phyloP scores from a whole-genome alignment of 78 protist species.

The Chrysochromulina parva region DNA sequence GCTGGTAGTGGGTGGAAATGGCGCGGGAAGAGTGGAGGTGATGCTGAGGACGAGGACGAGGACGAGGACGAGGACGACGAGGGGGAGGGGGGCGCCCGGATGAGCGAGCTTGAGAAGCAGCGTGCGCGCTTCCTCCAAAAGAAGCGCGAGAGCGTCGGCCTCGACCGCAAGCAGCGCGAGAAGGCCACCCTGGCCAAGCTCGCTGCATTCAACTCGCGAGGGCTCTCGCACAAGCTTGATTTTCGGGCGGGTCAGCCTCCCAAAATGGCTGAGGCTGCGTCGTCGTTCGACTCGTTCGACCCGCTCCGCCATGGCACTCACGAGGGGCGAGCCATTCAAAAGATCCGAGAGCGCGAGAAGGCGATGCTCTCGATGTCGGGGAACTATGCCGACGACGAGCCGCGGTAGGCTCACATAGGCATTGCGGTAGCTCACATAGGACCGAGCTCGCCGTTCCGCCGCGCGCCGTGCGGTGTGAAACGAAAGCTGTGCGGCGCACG shows the following conservation, averaged over 20 bases:
- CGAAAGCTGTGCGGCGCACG: too few species aligned
- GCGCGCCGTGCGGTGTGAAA: too few species aligned
- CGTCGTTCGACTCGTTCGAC: neutral
- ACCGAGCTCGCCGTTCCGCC: too few species aligned
- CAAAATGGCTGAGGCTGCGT: neutral
- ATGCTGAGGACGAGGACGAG: neutral
- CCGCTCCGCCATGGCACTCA: slow-evolving; percentile 7
- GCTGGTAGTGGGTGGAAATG: neutral
- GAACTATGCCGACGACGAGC: too few species aligned
- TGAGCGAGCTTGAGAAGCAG: neutral
- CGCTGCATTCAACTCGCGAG: too few species aligned
- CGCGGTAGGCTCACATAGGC: too few species aligned
- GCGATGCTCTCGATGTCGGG: too few species aligned
- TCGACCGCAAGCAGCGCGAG: neutral
- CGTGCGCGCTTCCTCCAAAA: neutral
- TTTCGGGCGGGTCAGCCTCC: neutral
- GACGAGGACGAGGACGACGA: neutral
- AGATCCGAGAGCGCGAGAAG: neutral
- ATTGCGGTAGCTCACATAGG: too few species aligned
- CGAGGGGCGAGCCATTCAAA: neutral
- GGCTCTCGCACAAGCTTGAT: neutral
- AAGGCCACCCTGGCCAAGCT: neutral
- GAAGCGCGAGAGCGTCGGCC: neutral
- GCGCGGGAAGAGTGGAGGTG: neutral
- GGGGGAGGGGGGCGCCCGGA: neutral